These are phyloP conservation scores for Kalmusia sp. DNA, from an alignment of 2,329 filamentous ascomycete species.

Conservation along the genomic window DNA sequence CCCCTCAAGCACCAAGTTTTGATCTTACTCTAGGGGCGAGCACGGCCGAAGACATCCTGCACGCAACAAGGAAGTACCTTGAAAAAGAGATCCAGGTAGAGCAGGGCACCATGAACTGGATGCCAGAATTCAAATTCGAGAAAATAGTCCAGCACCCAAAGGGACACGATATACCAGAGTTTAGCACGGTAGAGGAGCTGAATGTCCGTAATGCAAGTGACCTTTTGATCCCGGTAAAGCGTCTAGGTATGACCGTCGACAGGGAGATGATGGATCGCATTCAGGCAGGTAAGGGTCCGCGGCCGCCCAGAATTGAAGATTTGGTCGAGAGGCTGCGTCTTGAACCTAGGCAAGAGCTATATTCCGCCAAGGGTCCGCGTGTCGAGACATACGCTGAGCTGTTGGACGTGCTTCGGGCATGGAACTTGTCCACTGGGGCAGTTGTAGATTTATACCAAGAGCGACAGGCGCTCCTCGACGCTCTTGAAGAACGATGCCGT, in stretches of 20 bases:
- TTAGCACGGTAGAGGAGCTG: background rate
- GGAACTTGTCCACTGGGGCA: constrained; percentile 22
- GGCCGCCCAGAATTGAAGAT: constrained; percentile 21
- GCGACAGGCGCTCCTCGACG: constrained; percentile 12
- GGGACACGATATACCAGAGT: background rate
- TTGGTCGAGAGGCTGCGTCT: constrained; percentile 23
- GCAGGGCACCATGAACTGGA: constrained; percentile 12
- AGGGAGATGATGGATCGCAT: constrained; percentile 23
- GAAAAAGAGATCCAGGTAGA: constrained; percentile 14
- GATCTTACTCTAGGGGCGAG: background rate
- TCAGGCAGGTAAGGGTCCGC: constrained; percentile 17
- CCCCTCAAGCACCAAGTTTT: background rate
- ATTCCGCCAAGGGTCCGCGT: background rate
- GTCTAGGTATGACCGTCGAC: constrained; percentile 11
- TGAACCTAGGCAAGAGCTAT: background rate
- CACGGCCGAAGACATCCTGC: constrained; percentile 3
- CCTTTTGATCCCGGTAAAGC: background rate
- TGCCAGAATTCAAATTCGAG: constrained; percentile 10
- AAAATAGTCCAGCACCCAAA: background rate
- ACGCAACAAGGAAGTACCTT: constrained; percentile 12
- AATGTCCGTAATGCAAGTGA: background rate
- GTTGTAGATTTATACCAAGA: background rate
- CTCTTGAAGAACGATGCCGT: constrained; percentile 15
- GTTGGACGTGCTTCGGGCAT: constrained; percentile 19
- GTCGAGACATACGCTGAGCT: constrained; percentile 16